Evolutionary conservation across 2,329 filamentous ascomycete species (phyloP).

Genomic region (Dryadomyces quercus-mongolicae): DNA sequence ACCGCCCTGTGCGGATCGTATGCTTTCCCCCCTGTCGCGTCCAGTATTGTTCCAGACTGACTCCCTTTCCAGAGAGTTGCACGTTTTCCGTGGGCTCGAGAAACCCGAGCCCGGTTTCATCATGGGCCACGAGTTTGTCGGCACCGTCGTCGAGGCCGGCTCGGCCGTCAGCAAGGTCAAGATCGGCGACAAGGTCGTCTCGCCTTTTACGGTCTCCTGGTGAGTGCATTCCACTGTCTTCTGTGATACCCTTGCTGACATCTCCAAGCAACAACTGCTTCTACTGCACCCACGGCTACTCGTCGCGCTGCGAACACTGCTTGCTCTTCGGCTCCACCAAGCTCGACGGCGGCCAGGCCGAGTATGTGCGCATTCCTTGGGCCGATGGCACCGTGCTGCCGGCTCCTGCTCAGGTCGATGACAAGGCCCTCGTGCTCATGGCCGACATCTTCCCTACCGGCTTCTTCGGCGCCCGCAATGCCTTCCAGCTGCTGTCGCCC

Average conservation of each 20-base stretch:
- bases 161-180: slow-evolving; percentile 54
- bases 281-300: slow-evolving; percentile 68
- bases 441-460: slow-evolving; percentile 86
- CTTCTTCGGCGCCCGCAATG: slow-evolving; percentile 72
- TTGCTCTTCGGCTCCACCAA: slow-evolving; percentile 56
- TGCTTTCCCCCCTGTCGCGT: slow-evolving; percentile 18
- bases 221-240: slow-evolving; percentile 30
- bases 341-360: slow-evolving; percentile 70
- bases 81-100: slow-evolving; percentile 76
- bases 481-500: slow-evolving; percentile 47
- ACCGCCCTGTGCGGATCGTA: slow-evolving; percentile 84
- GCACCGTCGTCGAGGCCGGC: slow-evolving; percentile 57
- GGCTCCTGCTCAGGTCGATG: slow-evolving; percentile 57
- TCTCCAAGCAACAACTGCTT: slow-evolving; percentile 54
- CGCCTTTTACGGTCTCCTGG: slow-evolving; percentile 75
- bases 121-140: slow-evolving; percentile 82
- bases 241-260: neutral
- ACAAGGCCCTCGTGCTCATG: slow-evolving; percentile 73
- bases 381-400: slow-evolving; percentile 73
- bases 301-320: slow-evolving; percentile 62
- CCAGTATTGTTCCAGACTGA: no score
- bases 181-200: slow-evolving; percentile 67
- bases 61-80: slow-evolving; percentile 53
- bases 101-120: slow-evolving; percentile 50
- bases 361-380: slow-evolving; percentile 69